phyloP scores from a whole-genome alignment of 1,284 basidiomycete genomes.

The Leucoagaricus sp. region DNA sequence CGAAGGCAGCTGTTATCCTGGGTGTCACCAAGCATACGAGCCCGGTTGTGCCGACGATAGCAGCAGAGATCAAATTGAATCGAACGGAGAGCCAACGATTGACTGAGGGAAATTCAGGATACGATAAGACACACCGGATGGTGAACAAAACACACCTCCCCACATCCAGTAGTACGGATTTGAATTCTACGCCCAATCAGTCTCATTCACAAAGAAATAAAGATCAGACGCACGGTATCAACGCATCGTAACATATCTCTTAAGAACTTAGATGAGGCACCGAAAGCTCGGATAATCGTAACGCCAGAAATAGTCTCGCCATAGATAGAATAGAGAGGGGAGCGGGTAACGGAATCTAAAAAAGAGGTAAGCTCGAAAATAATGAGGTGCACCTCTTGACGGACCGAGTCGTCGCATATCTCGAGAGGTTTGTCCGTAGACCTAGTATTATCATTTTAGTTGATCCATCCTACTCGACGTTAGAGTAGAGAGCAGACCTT shows the following conservation, averaged over 20 bases:
- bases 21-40: slow-evolving; percentile 70
- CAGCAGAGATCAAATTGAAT: slow-evolving; percentile 80
- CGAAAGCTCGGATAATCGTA: slow-evolving; percentile 86
- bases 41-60: slow-evolving; percentile 73
- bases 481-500: slow-evolving; percentile 34
- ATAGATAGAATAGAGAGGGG: slow-evolving; percentile 90
- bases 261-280: slow-evolving; percentile 84
- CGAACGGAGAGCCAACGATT: slow-evolving; percentile 82
- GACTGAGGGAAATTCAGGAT: slow-evolving; percentile 41
- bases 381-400: slow-evolving; percentile 17
- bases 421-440: slow-evolving; percentile 86
- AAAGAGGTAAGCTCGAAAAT: slow-evolving; percentile 6
- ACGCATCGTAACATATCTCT: slow-evolving; percentile 84
- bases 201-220: slow-evolving; percentile 2
- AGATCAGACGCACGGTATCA: slow-evolving; percentile 61
- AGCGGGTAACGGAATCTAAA: slow-evolving; percentile 84
- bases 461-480: neutral
- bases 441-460: slow-evolving; percentile 44
- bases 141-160: slow-evolving; percentile 54
- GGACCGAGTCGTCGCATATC: slow-evolving; percentile 86
- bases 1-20: slow-evolving; percentile 73
- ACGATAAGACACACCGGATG: neutral
- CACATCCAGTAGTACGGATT: slow-evolving; percentile 89
- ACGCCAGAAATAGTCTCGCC: slow-evolving; percentile 91
- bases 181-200: slow-evolving; percentile 50